Percentiles rank a stretch among this genome's conserved stretches.
Evolutionary conservation across 2,329 filamentous ascomycete species (phyloP).

Genomic region (Pyricularia grisea): DNA sequence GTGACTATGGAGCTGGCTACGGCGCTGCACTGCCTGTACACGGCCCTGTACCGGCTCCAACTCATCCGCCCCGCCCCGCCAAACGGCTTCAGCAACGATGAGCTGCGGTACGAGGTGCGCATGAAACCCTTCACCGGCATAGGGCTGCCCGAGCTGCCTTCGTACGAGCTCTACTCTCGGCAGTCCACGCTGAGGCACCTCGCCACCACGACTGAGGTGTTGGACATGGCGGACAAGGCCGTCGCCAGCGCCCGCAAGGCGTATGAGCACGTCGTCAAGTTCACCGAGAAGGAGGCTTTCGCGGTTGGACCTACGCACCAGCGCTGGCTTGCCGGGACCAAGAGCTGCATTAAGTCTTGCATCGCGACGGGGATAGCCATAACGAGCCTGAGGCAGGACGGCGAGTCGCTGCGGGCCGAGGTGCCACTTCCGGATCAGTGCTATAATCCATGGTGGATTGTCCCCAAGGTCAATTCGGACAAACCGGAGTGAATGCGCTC

Average conservation of each 20-base stretch:
- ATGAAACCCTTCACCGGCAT: conserved; percentile 76
- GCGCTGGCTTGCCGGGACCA: conserved; percentile 51
- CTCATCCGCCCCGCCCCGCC: conserved; percentile 36
- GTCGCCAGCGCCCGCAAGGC: conserved; percentile 40
- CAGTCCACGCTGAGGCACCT: conserved; percentile 30
- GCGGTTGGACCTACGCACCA: conserved; percentile 43
- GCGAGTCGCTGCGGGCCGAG: conserved; percentile 31
- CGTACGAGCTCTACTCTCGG: conserved; percentile 48
- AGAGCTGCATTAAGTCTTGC: conserved; percentile 56
- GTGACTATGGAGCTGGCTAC: conserved; percentile 49
- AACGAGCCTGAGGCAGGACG: conserved; percentile 45
- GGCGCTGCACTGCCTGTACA: conserved; percentile 53
- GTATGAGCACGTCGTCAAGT: conserved; percentile 45
- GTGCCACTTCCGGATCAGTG: conserved; percentile 41
- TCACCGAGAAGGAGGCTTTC: conserved; percentile 42
- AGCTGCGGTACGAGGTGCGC: conserved; percentile 68
- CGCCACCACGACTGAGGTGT: conserved; percentile 25
- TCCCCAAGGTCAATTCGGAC: conserved; percentile 34
- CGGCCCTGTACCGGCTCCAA: conserved; percentile 49
- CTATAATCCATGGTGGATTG: conserved; percentile 58
- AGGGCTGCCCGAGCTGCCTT: conserved; percentile 56
- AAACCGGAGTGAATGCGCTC: neutral
- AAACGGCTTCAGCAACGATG: conserved; percentile 57
- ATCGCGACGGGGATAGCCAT: conserved; percentile 62
- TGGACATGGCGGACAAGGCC: conserved; percentile 35